Base-by-base conservation (phyloP, 2,329 filamentous ascomycete species). In the Fusarium paranaense region DNA sequence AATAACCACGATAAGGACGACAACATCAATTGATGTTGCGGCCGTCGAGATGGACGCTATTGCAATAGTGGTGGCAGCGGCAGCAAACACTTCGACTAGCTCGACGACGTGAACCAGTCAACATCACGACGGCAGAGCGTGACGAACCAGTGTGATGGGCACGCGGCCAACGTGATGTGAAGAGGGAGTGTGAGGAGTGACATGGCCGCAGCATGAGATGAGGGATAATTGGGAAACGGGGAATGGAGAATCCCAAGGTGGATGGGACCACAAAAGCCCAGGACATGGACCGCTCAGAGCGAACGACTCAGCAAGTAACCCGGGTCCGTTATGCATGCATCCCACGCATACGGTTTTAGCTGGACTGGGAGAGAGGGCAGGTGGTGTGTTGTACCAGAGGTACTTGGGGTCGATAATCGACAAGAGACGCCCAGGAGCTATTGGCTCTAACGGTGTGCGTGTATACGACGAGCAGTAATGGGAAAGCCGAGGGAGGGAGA, bases 301-400 rank as follows among this genome's bases (percentile, higher is more conserved):
- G 32, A 56, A 66, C 62, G 30, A 62, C 54, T 61, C 33, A 40
- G 33, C 50, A 32, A 25, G 30, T 22, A 64, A 52, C 54, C 59
- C 25, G 57, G 64, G 47, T 62, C 62, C 65, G 69, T 71, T 54
- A 78, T 78, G 77, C 77, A 79, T 79, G 74, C 74, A 79, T 79
- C 77, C 77, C 77, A 64, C 77, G 74, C 77, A 72, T 75, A 67
- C 72, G 67, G 68, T 64, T 65, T 54, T 63, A 40, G 67, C 42
- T 66, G 62, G 54, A 59, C 69, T 67, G 59, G 65, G 63, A 32
- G 58, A 57, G 42, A 47, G 45, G 54, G 54, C 62, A 56, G 62
- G 61, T 73, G 67, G 59, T 66, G 64, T 69, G 40, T 40, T 64
- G 35, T 37, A 52, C 32, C 66, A 50, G 45, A 50, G 22, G 45